Percentiles rank a stretch among this genome's conserved stretches.
Evolutionary conservation across 495 filamentous ascomycete genomes (phyloP).

Genomic region (Filosporella fistucella): DNA sequence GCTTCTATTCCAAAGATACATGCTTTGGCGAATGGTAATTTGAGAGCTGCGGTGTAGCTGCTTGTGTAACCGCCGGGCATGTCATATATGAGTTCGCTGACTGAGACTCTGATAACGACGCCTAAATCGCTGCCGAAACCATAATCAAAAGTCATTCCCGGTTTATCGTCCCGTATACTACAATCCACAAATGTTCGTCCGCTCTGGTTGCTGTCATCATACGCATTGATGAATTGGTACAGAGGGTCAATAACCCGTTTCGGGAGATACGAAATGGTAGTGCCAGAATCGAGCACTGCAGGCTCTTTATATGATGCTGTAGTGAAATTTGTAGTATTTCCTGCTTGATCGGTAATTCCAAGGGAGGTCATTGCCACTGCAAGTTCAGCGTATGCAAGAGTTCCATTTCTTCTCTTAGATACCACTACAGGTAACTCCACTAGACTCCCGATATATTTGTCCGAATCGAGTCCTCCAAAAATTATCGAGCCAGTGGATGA

Average conservation of each 20-base stretch:
- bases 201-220: slow-evolving; percentile 35
- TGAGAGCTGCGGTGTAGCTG: slow-evolving; percentile 20
- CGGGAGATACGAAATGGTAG: slow-evolving; percentile 76
- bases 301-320: slow-evolving; percentile 42
- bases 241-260: slow-evolving; percentile 51
- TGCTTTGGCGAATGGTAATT: slow-evolving; percentile 29
- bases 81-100: slow-evolving; percentile 73
- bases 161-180: slow-evolving; percentile 47
- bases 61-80: slow-evolving; percentile 27
- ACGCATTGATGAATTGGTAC: slow-evolving; percentile 52
- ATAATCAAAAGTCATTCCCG: slow-evolving; percentile 46
- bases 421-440: slow-evolving; percentile 59
- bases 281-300: slow-evolving; percentile 85
- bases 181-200: slow-evolving; percentile 44
- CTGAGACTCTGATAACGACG: slow-evolving; percentile 60
- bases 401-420: slow-evolving; percentile 1
- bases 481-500: slow-evolving; percentile 73
- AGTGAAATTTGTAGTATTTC: slow-evolving; percentile 29
- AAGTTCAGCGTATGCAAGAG: slow-evolving; percentile 32
- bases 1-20: slow-evolving; percentile 21
- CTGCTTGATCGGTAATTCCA: slow-evolving; percentile 27
- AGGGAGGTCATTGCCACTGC: slow-evolving; percentile 55
- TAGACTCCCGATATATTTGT: slow-evolving; percentile 75
- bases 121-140: slow-evolving; percentile 48
- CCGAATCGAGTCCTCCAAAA: slow-evolving; percentile 86